Base-by-base conservation (phyloP, 2,329 filamentous ascomycete species). In the Helotiales sp. region DNA sequence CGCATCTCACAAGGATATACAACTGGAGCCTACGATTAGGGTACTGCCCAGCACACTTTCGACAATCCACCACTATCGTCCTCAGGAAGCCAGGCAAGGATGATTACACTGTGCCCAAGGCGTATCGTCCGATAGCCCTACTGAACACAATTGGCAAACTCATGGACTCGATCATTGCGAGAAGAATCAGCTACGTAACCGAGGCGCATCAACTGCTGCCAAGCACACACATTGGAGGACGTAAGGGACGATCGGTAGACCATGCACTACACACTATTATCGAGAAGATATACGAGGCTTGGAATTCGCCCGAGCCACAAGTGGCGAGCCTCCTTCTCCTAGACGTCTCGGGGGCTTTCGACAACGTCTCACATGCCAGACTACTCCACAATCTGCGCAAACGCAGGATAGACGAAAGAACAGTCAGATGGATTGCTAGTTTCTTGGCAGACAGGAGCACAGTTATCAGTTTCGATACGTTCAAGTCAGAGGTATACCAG, bases 251-350 rank as follows among this genome's bases (percentile, higher is more conserved):
- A 40, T 76, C 72, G 4, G 73, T 66, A 49, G 72, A 76, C 15
- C 67, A 76, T 60, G 75, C 75, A 24, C 62, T 79, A 5, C 69
- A 78, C 37, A 57, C 72, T 20, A 63, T 78, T 26, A 71, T 72
- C 13, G 70, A 76, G 54, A 73, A 71, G 64, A 74, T 78, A 37
- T 69, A 75, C 40, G 52, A 64, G 61, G 66, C 67, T 55, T 77
- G 62, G 72, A 71, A 70, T 49, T 47, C 64, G 28, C 64, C 59
- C 2, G 34, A 61, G 40, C 28, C 37, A 17, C 40, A 73, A 32
- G 72, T 78, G 3, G 74, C 70, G n/a, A 76, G 72, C 26, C 67
- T 79, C n/a, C 73, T 78, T 2, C 59, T 74, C 3, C 72, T 79
- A 1, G 72, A 79, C 67, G 67, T 78, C 24, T 75, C 72, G 1